phyloP scores from a whole-genome alignment of 108 stramenopile species.

The Cyclotella cryptica region DNA sequence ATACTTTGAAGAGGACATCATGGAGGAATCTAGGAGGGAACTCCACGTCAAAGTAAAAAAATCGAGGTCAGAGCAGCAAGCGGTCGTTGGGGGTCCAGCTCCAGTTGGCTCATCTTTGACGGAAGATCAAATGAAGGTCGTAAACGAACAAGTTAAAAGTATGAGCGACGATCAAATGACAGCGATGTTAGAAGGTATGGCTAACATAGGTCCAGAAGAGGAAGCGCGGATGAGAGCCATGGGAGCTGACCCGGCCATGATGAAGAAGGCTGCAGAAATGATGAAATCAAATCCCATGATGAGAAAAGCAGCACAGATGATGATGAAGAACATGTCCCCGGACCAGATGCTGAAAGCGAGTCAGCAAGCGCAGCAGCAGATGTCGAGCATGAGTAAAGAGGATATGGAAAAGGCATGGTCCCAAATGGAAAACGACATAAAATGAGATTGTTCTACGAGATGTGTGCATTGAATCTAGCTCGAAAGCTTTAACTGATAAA shows the following conservation, averaged over 20 bases:
- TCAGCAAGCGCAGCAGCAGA: constrained; percentile 75
- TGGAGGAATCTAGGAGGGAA: constrained; percentile 61
- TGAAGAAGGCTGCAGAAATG: constrained; percentile 68
- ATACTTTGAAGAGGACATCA: constrained; percentile 76
- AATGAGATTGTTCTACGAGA: constrained; percentile 6
- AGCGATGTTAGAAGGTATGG: constrained; percentile 66
- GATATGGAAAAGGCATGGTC: constrained; percentile 58
- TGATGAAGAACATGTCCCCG: constrained; percentile 77
- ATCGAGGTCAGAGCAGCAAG: constrained; percentile 22
- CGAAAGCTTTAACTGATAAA: neutral
- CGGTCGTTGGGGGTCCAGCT: constrained; percentile 19
- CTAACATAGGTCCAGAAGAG: constrained; percentile 68
- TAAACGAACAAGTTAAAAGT: constrained; percentile 66
- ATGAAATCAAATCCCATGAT: constrained; percentile 75
- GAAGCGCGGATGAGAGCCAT: constrained; percentile 76
- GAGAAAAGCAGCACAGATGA: constrained; percentile 66
- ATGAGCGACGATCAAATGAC: constrained; percentile 68
- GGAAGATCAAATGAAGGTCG: constrained; percentile 59
- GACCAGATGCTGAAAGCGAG: constrained; percentile 70
- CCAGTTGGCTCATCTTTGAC: constrained; percentile 55
- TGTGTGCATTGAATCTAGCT: neutral
- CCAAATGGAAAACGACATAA: constrained; percentile 33
- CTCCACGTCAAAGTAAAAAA: constrained; percentile 47
- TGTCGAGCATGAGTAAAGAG: constrained; percentile 64
- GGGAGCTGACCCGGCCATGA: constrained; percentile 75